phyloP scores from a whole-genome alignment of 2,329 filamentous ascomycete genomes.

The Aspergillus niger region DNA sequence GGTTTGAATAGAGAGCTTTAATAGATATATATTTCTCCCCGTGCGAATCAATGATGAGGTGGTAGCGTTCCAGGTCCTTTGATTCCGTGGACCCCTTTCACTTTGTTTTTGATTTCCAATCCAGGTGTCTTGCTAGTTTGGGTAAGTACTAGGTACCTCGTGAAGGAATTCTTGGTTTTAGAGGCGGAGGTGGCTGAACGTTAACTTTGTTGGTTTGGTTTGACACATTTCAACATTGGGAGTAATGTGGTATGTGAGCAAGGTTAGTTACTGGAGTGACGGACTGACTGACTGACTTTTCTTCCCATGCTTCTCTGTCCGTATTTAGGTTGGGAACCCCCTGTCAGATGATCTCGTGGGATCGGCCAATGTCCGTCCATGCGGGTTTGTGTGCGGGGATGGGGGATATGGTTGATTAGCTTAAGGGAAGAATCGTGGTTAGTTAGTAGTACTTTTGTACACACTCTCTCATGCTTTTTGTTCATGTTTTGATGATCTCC shows the following conservation, averaged over 20 bases:
- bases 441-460: neutral
- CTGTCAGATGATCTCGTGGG: slow-evolving; percentile 8
- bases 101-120: neutral
- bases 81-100: neutral
- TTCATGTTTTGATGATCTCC: neutral
- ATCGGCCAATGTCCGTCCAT: neutral
- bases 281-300: too few species aligned
- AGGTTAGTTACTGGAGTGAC: neutral
- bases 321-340: neutral
- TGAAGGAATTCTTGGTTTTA: neutral
- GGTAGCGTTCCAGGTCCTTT: neutral
- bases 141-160: neutral
- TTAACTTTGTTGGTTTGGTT: neutral
- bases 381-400: neutral
- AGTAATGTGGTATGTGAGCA: neutral
- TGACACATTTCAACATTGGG: neutral
- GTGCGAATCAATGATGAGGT: neutral
- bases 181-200: neutral
- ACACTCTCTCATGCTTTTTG: neutral
- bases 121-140: neutral
- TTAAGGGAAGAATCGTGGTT: too few species aligned
- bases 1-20: too few species aligned
- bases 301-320: neutral
- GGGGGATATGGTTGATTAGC: neutral
- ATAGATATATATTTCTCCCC: neutral